Evolutionary conservation across 768 basidiomycete species (phyloP).

Genomic region (Naganishia randhawae): DNA sequence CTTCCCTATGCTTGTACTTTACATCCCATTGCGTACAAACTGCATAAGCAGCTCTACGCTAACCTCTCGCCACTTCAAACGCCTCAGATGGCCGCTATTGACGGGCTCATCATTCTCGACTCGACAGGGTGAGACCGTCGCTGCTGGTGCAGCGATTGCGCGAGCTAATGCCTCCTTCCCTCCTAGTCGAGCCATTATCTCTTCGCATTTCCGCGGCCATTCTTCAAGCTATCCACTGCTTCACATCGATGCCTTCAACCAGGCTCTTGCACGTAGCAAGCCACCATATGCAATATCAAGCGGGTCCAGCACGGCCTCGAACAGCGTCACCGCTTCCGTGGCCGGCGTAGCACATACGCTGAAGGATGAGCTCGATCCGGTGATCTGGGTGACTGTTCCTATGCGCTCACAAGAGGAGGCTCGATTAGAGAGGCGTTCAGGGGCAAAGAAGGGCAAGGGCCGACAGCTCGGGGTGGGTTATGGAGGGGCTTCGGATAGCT

Average conservation of each 20-base stretch:
- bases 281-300: neutral
- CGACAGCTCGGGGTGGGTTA: neutral
- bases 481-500: neutral
- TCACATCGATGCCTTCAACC: conserved; percentile 80
- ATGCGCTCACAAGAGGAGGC: conserved; percentile 53
- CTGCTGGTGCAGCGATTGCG: neutral
- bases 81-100: conserved; percentile 42
- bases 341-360: conserved; percentile 29
- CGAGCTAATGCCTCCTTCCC: neutral
- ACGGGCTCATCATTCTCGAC: conserved; percentile 49
- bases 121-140: conserved; percentile 40
- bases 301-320: neutral
- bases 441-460: conserved; percentile 21
- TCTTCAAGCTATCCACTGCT: conserved; percentile 73
- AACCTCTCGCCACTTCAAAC: neutral
- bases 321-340: conserved; percentile 15
- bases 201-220: conserved; percentile 79
- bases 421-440: conserved; percentile 17
- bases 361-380: conserved; percentile 62
- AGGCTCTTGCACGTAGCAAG: conserved; percentile 60
- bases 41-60: neutral
- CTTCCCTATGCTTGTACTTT: no score
- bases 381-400: conserved; percentile 63
- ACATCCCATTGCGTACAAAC: neutral
- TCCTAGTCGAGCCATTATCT: conserved; percentile 67